phyloP scores from a whole-genome alignment of 2,329 filamentous ascomycete species.

The Alternaria solani region DNA sequence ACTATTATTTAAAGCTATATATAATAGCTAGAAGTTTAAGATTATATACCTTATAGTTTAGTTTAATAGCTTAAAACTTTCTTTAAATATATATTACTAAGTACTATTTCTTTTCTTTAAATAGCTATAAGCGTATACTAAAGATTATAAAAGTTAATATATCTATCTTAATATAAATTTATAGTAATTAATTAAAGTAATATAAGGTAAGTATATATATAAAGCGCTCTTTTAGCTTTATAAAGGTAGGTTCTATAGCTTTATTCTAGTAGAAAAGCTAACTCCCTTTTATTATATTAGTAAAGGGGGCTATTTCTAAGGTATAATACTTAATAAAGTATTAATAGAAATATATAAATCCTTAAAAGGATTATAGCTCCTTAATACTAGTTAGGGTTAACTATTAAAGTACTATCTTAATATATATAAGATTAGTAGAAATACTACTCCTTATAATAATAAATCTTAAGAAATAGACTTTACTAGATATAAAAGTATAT shows the following conservation, averaged over 20 bases:
- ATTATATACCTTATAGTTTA: no score
- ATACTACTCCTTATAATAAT: no score
- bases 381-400: no score
- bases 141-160: neutral
- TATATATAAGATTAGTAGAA: no score
- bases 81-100: neutral
- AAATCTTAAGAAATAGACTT: no score
- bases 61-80: neutral
- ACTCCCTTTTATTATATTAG: neutral
- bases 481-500: no score
- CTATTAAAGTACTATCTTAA: no score
- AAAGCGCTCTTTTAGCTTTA: neutral
- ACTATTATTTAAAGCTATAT: neutral
- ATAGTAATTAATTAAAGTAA: neutral
- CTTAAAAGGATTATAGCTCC: neutral
- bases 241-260: neutral
- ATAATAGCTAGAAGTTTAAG: neutral
- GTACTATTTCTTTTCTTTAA: neutral
- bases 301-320: neutral
- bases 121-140: neutral
- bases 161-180: neutral
- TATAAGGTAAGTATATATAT: neutral
- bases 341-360: no score
- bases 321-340: neutral
- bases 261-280: neutral